These are phyloP conservation scores for Drechslerella coelobrocha DNA, from an alignment of 2,329 filamentous ascomycete species.

Conservation along the genomic window DNA sequence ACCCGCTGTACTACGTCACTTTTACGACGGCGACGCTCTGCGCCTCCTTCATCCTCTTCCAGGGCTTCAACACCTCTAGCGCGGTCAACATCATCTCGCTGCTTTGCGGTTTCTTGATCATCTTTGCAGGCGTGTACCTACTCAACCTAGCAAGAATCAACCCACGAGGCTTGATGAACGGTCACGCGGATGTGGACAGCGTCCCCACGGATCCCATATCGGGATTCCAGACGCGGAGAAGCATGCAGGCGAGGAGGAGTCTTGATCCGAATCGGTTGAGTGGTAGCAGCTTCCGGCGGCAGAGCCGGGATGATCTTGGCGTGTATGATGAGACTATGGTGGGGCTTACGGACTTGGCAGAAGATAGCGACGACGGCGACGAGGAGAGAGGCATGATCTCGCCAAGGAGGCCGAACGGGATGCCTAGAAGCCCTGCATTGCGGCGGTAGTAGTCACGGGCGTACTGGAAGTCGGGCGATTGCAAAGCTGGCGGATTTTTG, in stretches of 20 bases:
- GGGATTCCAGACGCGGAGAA: conserved; percentile 84
- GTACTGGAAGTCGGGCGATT: not conserved
- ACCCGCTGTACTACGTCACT: conserved; percentile 81
- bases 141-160: conserved; percentile 87
- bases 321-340: conserved; percentile 80
- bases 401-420: conserved; percentile 51
- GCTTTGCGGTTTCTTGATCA: conserved; percentile 74
- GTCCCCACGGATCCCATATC: conserved; percentile 91
- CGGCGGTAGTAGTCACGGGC: conserved; percentile 40
- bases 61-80: conserved; percentile 73
- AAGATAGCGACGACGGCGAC: conserved; percentile 73
- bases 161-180: conserved; percentile 71
- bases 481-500: not conserved
- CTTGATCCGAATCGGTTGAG: conserved; percentile 67
- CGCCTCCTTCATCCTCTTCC: conserved; percentile 74
- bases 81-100: conserved; percentile 76
- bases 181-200: conserved; percentile 68
- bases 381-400: conserved; percentile 57
- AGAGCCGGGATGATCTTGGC: conserved; percentile 78
- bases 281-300: conserved; percentile 67
- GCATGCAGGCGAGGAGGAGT: conserved; percentile 87
- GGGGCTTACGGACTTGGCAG: conserved; percentile 77
- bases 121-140: conserved; percentile 74
- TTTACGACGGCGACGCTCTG: conserved; percentile 74
- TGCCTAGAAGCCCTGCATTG: conserved; percentile 38